Conservation (phyloP, 768 basidiomycete genomes). For the Galerina marginata region DNA sequence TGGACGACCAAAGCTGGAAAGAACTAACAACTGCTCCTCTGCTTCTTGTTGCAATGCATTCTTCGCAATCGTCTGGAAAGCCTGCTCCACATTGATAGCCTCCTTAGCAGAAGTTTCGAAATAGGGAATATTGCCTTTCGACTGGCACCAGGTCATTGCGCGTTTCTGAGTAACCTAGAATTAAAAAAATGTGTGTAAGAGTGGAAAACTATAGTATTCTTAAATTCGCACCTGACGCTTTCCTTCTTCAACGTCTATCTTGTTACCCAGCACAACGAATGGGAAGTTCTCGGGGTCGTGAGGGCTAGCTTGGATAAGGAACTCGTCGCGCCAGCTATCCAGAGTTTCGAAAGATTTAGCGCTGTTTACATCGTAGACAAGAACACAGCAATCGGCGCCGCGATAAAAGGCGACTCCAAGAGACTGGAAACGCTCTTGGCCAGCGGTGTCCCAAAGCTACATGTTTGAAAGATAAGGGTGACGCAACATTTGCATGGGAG, state of each 20-base stretch:
- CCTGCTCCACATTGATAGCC: slow-evolving; percentile 99
- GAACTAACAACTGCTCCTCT: slow-evolving; percentile 85
- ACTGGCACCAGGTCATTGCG: slow-evolving; percentile 99
- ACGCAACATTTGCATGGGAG: neutral
- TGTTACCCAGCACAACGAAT: slow-evolving; percentile 99
- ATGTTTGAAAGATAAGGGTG: slow-evolving; percentile 7
- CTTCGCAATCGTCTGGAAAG: slow-evolving; percentile 99
- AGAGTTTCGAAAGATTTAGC: slow-evolving; percentile 98
- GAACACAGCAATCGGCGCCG: slow-evolving; percentile 98
- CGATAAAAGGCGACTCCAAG: slow-evolving; percentile 99
- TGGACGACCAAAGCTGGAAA: neutral
- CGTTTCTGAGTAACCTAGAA: slow-evolving; percentile 96
- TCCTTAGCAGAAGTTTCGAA: slow-evolving; percentile 99
- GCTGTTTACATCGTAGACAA: slow-evolving; percentile 99
- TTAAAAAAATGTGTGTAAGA: neutral
- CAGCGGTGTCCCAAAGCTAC: slow-evolving; percentile 98
- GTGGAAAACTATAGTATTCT: neutral
- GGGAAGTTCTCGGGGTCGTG: slow-evolving; percentile 99
- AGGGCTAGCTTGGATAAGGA: slow-evolving; percentile 97
- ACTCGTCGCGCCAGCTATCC: slow-evolving; percentile 99
- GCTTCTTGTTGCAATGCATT: slow-evolving; percentile 97
- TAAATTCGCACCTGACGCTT: slow-evolving; percentile 84
- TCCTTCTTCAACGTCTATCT: slow-evolving; percentile 99
- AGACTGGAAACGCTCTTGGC: slow-evolving; percentile 99
- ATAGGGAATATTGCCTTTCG: slow-evolving; percentile 99